These are phyloP conservation scores for Alternaria sp. DNA, from an alignment of 2,329 filamentous ascomycete genomes.

Conservation along the genomic window DNA sequence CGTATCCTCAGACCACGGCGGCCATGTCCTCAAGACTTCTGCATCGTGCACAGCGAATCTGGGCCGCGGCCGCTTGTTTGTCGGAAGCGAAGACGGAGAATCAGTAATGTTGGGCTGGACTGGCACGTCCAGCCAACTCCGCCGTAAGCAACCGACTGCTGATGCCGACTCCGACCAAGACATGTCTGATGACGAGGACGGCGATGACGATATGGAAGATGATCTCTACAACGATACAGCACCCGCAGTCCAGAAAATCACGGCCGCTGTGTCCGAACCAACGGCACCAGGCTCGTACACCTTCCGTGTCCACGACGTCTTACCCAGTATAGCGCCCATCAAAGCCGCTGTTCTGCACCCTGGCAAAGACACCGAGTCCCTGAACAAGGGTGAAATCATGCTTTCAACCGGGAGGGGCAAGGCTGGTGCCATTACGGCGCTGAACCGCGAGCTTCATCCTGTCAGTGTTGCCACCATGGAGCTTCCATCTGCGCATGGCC, in stretches of 20 bases:
- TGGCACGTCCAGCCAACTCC: conserved; percentile 63
- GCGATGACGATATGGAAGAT: conserved; percentile 62
- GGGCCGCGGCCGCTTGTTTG: conserved; percentile 74
- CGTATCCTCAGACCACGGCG: conserved; percentile 70
- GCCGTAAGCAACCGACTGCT: conserved; percentile 68
- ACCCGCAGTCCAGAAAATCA: conserved; percentile 52
- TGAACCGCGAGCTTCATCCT: conserved; percentile 81
- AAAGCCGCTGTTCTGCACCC: conserved; percentile 74
- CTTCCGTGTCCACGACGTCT: conserved; percentile 79
- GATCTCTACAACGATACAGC: conserved; percentile 71
- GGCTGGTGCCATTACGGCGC: conserved; percentile 74
- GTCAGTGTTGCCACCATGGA: conserved; percentile 73
- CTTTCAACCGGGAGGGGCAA: conserved; percentile 69
- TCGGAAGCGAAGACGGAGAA: conserved; percentile 85
- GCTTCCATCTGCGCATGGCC: conserved; percentile 74
- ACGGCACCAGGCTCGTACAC: conserved; percentile 69
- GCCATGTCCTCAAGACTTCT: conserved; percentile 66
- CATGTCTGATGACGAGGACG: conserved; percentile 64
- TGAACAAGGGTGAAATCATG: conserved; percentile 60
- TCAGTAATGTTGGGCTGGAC: conserved; percentile 84
- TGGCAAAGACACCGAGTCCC: conserved; percentile 30
- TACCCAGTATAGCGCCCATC: conserved; percentile 82
- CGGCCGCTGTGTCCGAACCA: conserved; percentile 46
- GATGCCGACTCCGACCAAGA: conserved; percentile 63
- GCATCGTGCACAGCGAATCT: conserved; percentile 76